Percentiles rank a stretch among this genome's conserved stretches.
Evolutionary conservation across 139 green algal genomes (phyloP).

Genomic region (Penium margaritaceum): DNA sequence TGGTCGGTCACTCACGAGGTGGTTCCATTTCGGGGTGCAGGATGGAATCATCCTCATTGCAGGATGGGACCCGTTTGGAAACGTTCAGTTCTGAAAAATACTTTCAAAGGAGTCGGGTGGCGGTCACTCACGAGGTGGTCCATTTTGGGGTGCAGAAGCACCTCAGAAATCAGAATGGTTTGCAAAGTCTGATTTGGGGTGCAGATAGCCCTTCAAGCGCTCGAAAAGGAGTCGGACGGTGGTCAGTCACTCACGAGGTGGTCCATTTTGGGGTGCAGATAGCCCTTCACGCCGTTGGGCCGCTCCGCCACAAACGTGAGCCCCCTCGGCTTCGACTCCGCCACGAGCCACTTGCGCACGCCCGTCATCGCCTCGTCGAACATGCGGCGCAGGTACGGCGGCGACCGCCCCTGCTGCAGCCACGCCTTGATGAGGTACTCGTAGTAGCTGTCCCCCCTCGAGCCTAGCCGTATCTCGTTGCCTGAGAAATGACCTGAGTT

Average conservation of each 20-base stretch:
- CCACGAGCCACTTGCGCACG: conserved; percentile 63
- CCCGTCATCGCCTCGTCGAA: conserved; percentile 61
- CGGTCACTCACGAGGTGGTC: conserved; percentile 10
- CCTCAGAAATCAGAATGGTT: too few relatives aligned
- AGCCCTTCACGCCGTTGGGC: not conserved
- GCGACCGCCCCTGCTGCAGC: conserved; percentile 42
- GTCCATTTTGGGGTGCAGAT: conserved; percentile 54
- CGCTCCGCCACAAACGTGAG: conserved; percentile 59
- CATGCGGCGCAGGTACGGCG: conserved; percentile 42
- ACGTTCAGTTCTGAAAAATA: too few relatives aligned
- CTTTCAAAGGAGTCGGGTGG: too few relatives aligned
- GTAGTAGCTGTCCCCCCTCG: conserved; percentile 69
- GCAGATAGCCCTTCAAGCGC: too few relatives aligned
- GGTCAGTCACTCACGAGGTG: conserved; percentile 53
- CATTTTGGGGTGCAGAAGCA: conserved; percentile 24
- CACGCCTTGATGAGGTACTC: conserved; percentile 73
- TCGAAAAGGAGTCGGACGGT: too few relatives aligned
- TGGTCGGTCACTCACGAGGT: too few relatives aligned
- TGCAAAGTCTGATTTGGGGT: too few relatives aligned
- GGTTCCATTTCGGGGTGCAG: too few relatives aligned
- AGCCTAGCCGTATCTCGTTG: conserved; percentile 49
- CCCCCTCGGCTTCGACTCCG: conserved; percentile 11
- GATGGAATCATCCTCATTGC: too few relatives aligned
- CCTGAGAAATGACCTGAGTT: conserved; percentile 42
- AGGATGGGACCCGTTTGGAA: too few relatives aligned